A percentile compares a stretch with the other conserved stretches of the same genome.
These are phyloP conservation scores for Russula olivacea DNA, from an alignment of 768 basidiomycete genomes.

Conservation along the genomic window DNA sequence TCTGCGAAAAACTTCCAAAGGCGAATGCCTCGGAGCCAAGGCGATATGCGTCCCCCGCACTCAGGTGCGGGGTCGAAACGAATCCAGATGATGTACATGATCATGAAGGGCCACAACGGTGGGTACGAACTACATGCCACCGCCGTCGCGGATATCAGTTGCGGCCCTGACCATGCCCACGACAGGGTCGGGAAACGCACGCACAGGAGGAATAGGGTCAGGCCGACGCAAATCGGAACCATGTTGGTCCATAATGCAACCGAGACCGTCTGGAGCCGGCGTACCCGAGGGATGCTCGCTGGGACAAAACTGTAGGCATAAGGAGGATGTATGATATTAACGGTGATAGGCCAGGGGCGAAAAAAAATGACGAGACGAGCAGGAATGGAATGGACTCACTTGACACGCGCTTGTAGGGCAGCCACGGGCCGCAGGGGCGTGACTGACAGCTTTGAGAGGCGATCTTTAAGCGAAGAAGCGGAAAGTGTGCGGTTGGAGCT, in stretches of 20 bases:
- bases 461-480: slow-evolving; percentile 54
- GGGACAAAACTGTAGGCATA: slow-evolving; percentile 64
- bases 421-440: slow-evolving; percentile 58
- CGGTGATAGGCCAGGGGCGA: background rate
- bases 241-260: slow-evolving; percentile 87
- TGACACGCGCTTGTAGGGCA: slow-evolving; percentile 64
- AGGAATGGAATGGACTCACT: slow-evolving; percentile 43
- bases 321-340: background rate
- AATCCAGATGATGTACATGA: slow-evolving; percentile 73
- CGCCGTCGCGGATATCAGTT: background rate
- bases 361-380: background rate
- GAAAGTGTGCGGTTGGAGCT: slow-evolving; percentile 50
- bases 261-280: slow-evolving; percentile 81
- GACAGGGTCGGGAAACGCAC: slow-evolving; percentile 29
- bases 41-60: slow-evolving; percentile 59
- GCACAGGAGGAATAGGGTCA: slow-evolving; percentile 81
- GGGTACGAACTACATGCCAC: slow-evolving; percentile 67
- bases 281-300: slow-evolving; percentile 74
- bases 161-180: background rate
- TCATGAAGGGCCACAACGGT: slow-evolving; percentile 78
- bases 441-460: slow-evolving; percentile 45
- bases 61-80: slow-evolving; percentile 76
- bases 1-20: slow-evolving; percentile 92
- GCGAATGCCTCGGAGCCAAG: slow-evolving; percentile 62
- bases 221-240: slow-evolving; percentile 57